These are phyloP conservation scores for Termitomyces sp. DNA, from an alignment of 1,284 basidiomycete genomes.

Conservation along the genomic window DNA sequence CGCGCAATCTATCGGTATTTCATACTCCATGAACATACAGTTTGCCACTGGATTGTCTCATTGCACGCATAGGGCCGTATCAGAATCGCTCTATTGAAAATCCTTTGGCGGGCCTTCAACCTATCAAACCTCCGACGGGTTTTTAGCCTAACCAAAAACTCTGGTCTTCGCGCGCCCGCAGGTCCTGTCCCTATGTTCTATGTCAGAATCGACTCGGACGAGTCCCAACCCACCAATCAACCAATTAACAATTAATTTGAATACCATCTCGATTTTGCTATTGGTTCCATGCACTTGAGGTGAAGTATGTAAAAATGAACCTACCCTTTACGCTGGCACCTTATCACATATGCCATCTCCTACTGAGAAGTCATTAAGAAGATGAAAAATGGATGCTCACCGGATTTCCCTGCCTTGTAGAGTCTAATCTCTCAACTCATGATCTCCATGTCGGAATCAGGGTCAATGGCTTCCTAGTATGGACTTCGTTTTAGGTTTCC, in stretches of 20 bases:
- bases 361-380: neutral
- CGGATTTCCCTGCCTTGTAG: neutral
- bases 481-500: neutral
- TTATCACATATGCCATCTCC: neutral
- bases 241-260: neutral
- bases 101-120: too few relatives aligned
- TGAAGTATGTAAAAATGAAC: neutral
- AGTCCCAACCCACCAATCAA: neutral
- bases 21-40: too few relatives aligned
- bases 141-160: neutral
- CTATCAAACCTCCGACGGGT: neutral
- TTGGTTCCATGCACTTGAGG: neutral
- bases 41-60: too few relatives aligned
- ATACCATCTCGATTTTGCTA: neutral
- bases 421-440: neutral
- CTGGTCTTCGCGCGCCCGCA: too few relatives aligned
- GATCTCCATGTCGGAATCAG: conserved; percentile 10
- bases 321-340: neutral
- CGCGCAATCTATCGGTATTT: too few relatives aligned
- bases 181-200: neutral
- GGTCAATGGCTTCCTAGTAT: neutral
- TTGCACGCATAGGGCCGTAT: too few relatives aligned
- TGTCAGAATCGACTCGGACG: neutral
- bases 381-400: neutral
- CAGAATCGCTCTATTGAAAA: too few relatives aligned